phyloP scores from a whole-genome alignment of 2,329 filamentous ascomycete genomes.

The Talaromyces sp. region DNA sequence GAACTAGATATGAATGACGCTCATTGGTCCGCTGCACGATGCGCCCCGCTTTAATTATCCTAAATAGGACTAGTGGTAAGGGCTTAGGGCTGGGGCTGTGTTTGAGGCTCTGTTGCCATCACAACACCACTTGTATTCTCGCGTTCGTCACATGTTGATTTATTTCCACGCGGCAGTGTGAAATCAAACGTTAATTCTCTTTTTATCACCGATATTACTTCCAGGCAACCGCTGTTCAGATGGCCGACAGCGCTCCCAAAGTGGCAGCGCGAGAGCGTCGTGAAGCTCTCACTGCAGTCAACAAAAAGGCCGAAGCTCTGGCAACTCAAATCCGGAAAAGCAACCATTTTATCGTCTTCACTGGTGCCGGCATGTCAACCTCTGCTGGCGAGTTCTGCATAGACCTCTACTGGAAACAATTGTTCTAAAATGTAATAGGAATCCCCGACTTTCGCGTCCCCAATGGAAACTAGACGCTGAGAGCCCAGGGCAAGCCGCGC shows the following conservation, averaged over 20 bases:
- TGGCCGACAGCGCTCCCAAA: conserved; percentile 10
- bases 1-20: neutral
- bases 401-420: neutral
- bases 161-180: neutral
- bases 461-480: conserved; percentile 43
- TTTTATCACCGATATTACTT: neutral
- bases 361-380: conserved; percentile 45
- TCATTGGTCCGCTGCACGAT: neutral
- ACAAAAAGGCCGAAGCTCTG: conserved; percentile 34
- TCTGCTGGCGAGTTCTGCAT: conserved; percentile 18
- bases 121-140: neutral
- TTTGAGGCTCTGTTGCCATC: neutral
- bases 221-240: neutral
- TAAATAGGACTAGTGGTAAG: neutral
- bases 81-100: neutral
- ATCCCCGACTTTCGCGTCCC: conserved; percentile 48
- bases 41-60: neutral
- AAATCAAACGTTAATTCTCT: neutral
- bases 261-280: conserved; percentile 19
- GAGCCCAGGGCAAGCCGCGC: conserved; percentile 37
- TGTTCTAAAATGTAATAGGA: conserved; percentile 21
- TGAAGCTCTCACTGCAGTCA: conserved; percentile 24
- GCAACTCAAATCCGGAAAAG: conserved; percentile 36
- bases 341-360: conserved; percentile 46
- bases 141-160: neutral